Percentiles rank a stretch among this genome's conserved stretches.
Evolutionary conservation across 2,329 filamentous ascomycete genomes (phyloP).

Genomic region (Alternaria postmessia): DNA sequence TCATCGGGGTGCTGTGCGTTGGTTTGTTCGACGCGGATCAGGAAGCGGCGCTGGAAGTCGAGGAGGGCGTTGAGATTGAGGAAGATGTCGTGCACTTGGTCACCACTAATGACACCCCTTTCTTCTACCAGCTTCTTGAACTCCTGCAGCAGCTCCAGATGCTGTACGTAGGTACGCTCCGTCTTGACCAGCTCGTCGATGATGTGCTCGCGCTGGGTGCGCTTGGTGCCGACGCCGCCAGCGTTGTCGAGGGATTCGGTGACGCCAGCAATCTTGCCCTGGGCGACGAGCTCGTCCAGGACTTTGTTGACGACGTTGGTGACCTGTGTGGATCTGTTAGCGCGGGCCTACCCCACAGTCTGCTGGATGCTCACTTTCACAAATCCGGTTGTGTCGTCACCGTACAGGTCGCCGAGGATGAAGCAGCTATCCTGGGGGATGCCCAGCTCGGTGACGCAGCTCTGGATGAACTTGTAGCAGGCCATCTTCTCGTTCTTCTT

Average conservation of each 20-base stretch:
- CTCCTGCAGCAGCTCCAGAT: conserved; percentile 91
- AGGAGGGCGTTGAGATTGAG: conserved; percentile 94
- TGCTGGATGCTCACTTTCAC: conserved; percentile 72
- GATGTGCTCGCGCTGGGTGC: conserved; percentile 83
- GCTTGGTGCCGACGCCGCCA: conserved; percentile 58
- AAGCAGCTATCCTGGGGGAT: conserved; percentile 86
- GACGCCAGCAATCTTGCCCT: conserved; percentile 69
- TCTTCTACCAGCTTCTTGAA: conserved; percentile 91
- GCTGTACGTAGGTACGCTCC: conserved; percentile 96
- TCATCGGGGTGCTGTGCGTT: conserved; percentile 78
- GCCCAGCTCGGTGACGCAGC: conserved; percentile 82
- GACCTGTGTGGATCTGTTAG: conserved; percentile 61
- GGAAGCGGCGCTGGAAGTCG: conserved; percentile 92
- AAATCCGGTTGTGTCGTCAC: conserved; percentile 95
- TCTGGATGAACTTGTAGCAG: conserved; percentile 91
- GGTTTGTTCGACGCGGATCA: conserved; percentile 95
- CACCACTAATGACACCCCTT: conserved; percentile 85
- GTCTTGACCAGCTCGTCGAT: conserved; percentile 92
- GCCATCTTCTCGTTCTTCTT: conserved; percentile 84
- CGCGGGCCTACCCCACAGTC: neutral
- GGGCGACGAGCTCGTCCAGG: conserved; percentile 82
- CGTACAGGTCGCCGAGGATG: conserved; percentile 88
- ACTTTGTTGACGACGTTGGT: conserved; percentile 92
- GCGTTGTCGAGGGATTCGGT: conserved; percentile 61
- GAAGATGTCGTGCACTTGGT: conserved; percentile 93